phyloP scores from a whole-genome alignment of 2,329 filamentous ascomycete genomes.

The Colletotrichum brevisporum region DNA sequence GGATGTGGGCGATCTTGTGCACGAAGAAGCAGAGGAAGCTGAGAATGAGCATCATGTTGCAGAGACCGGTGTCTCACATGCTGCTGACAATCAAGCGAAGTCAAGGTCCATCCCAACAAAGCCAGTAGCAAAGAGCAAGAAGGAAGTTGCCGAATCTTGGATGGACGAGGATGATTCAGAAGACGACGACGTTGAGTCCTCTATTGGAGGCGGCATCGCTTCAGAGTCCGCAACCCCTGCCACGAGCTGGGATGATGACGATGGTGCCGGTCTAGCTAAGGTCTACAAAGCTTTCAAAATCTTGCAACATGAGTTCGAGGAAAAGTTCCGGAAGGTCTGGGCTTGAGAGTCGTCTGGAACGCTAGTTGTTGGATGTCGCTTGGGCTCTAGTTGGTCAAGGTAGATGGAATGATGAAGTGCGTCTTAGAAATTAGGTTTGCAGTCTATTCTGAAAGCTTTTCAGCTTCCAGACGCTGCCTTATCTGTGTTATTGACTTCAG shows the following conservation, averaged over 20 bases:
- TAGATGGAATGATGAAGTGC: background rate
- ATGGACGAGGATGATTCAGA: conserved; percentile 55
- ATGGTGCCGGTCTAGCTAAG: conserved; percentile 63
- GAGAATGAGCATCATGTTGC: background rate
- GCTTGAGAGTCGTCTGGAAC: conserved; percentile 55
- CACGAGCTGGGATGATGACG: conserved; percentile 45
- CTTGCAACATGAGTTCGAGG: conserved; percentile 72
- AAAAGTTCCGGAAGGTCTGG: conserved; percentile 75
- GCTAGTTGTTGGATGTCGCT: too few relatives aligned
- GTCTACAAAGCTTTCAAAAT: conserved; percentile 72
- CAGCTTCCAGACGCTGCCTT: too few relatives aligned
- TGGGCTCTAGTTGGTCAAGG: background rate
- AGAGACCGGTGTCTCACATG: background rate
- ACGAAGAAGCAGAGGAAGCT: conserved; percentile 53
- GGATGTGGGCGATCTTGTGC: conserved; percentile 51
- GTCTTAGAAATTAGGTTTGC: background rate
- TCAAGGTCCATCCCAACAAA: too few relatives aligned
- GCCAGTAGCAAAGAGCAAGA: conserved; percentile 44
- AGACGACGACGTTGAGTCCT: conserved; percentile 45
- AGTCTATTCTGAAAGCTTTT: too few relatives aligned
- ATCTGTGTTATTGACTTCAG: background rate
- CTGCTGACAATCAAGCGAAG: background rate
- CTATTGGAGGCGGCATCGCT: background rate
- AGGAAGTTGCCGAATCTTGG: conserved; percentile 59
- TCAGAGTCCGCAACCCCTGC: background rate